These are phyloP conservation scores for Ramaria rubella DNA, from an alignment of 768 basidiomycete species.

Conservation along the genomic window DNA sequence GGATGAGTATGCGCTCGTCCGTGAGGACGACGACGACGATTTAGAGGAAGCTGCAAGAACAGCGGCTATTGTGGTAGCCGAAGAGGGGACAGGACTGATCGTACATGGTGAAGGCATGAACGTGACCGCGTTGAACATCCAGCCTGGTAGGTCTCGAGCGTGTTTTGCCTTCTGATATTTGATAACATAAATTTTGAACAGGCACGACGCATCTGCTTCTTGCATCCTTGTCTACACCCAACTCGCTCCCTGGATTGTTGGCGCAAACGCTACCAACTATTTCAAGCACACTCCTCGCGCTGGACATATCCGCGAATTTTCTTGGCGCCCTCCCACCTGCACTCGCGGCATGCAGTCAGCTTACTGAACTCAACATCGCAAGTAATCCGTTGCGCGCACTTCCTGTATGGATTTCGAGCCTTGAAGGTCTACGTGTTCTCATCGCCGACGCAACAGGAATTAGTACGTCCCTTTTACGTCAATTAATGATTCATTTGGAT, in stretches of 20 bases:
- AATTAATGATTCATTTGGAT: not conserved
- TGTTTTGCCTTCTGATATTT: not conserved
- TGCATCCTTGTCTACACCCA: constrained; percentile 71
- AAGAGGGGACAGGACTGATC: constrained; percentile 80
- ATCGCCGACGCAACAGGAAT: constrained; percentile 91
- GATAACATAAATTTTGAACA: constrained; percentile 26
- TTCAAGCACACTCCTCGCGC: constrained; percentile 70
- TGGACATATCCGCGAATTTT: constrained; percentile 90
- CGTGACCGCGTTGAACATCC: constrained; percentile 55
- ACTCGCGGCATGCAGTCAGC: constrained; percentile 67
- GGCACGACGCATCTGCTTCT: constrained; percentile 93
- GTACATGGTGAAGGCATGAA: constrained; percentile 62
- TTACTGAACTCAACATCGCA: constrained; percentile 92
- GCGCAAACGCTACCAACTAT: constrained; percentile 65
- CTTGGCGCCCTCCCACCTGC: constrained; percentile 77
- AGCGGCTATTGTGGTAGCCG: constrained; percentile 69
- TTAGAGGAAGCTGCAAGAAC: constrained; percentile 62
- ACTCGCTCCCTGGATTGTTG: constrained; percentile 71
- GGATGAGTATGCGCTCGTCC: constrained; percentile 11
- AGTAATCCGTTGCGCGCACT: constrained; percentile 87
- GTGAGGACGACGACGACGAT: constrained; percentile 39
- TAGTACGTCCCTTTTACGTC: constrained; percentile 14
- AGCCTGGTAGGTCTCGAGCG: constrained; percentile 46
- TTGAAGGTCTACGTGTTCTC: constrained; percentile 68
- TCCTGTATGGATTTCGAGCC: constrained; percentile 78